Evolutionary conservation across 106 monocot species (phyloP).

Genomic region (Acorus calamus): DNA sequence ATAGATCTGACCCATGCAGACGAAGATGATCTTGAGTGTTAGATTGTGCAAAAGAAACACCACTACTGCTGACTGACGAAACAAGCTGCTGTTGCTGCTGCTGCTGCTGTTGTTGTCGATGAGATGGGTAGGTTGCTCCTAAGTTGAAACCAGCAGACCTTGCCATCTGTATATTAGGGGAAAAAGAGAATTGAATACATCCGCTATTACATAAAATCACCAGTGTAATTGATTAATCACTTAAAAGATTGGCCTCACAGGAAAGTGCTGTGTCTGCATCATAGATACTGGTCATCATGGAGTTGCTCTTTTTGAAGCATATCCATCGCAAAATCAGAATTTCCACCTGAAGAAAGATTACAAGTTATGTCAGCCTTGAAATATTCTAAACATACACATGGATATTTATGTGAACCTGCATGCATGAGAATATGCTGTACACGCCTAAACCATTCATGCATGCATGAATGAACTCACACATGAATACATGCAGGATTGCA

Average conservation of each 20-base stretch:
- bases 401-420: too few species aligned
- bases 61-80: conserved; percentile 28
- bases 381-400: too few species aligned
- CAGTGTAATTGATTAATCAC: neutral
- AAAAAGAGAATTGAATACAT: neutral
- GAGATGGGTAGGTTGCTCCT: conserved; percentile 53
- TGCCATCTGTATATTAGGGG: conserved; percentile 34
- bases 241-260: conserved; percentile 33
- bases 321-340: conserved; percentile 67
- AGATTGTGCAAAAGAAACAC: conserved; percentile 22
- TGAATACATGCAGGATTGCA: too few species aligned
- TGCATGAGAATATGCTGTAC: too few species aligned
- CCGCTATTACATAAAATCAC: too few species aligned
- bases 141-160: conserved; percentile 61
- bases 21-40: conserved; percentile 50
- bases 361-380: neutral
- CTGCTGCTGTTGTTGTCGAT: conserved; percentile 23
- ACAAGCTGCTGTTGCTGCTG: conserved; percentile 52
- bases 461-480: too few species aligned
- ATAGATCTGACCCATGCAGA: conserved; percentile 52
- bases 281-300: conserved; percentile 73
- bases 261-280: conserved; percentile 78
- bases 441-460: too few species aligned
- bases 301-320: conserved; percentile 84
- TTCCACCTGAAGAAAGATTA: conserved; percentile 32